A percentile compares a stretch with the other conserved stretches of the same genome.
Conservation (phyloP, 1,139 yeast species). For the Candida sp. region DNA sequence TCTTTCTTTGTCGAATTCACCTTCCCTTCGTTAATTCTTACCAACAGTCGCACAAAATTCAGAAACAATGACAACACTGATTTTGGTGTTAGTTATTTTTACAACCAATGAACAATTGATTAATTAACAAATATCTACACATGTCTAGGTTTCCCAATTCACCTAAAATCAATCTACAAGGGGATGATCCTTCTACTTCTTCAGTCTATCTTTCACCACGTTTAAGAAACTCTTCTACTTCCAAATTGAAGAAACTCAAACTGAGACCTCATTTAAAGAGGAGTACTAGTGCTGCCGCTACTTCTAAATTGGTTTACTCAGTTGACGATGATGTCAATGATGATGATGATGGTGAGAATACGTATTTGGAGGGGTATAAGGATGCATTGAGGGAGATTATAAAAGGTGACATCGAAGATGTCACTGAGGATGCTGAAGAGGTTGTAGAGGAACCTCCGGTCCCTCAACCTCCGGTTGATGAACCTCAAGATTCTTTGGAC, state of each 20-base stretch:
- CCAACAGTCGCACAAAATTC: no score
- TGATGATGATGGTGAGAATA: constrained; percentile 38
- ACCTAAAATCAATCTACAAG: constrained; percentile 1
- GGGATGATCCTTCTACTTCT: neutral
- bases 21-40: no score
- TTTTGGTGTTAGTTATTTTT: no score
- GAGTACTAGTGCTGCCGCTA: constrained; percentile 8
- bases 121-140: neutral
- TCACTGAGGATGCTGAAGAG: neutral
- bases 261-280: constrained; percentile 22
- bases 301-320: constrained; percentile 46
- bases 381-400: constrained; percentile 57
- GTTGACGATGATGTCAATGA: constrained; percentile 70
- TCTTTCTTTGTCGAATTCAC: no score
- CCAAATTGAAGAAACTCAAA: constrained; percentile 1
- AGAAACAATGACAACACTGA: neutral
- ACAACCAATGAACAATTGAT: neutral
- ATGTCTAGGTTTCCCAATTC: constrained; percentile 2
- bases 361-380: constrained; percentile 64
- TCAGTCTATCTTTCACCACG: neutral
- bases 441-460: no score
- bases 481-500: constrained; percentile 4
- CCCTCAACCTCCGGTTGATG: no score
- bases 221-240: neutral
- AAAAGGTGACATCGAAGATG: constrained; percentile 13